Base-by-base conservation (phyloP, 2,329 filamentous ascomycete genomes). In the Alternaria viburni region DNA sequence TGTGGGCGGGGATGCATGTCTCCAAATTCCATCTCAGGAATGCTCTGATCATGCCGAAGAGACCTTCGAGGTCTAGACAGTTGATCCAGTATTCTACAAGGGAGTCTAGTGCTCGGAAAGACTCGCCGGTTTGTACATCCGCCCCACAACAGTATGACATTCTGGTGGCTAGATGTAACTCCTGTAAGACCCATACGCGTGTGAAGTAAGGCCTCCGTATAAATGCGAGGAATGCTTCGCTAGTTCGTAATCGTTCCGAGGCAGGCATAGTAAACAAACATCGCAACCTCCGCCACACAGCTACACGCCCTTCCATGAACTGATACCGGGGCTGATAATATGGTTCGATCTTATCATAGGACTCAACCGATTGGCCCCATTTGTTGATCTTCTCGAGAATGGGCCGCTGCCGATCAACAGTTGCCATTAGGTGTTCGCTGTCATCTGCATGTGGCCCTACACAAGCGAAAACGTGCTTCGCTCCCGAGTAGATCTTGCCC, bases 1-100 rank as follows among this genome's bases (percentile, higher is more conserved):
- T 32, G 13, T 15, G 0, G 0, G 2, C 13, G 0, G 1, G 30
- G 0, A 32, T 8, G 0, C 13, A 32, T 4, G 0, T 15, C 12
- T 15, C 2, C 11, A 32, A 15, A 32, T 3, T 2, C 28, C 28
- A 12, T 30, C 11, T 30, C n/a, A n/a, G n/a, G n/a, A n/a, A n/a
- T n/a, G n/a, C n/a, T n/a, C n/a, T n/a, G n/a, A n/a, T n/a, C n/a
- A n/a, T n/a, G n/a, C n/a, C n/a, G n/a, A n/a, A n/a, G n/a, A n/a
- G n/a, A n/a, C n/a, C n/a, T n/a, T n/a, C n/a, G n/a, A n/a, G n/a
- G n/a, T n/a, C n/a, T n/a, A n/a, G n/a, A n/a, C n/a, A n/a, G n/a
- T n/a, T n/a, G 30, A 36, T 6, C 44, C 55, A 36, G 12, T 17
- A 44, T 3, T 17, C 7, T 0, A 51, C 3, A 3, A 58, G 12